Conservation (phyloP, 2,329 filamentous ascomycete species). For the Hymenoscyphus fructigenus region DNA sequence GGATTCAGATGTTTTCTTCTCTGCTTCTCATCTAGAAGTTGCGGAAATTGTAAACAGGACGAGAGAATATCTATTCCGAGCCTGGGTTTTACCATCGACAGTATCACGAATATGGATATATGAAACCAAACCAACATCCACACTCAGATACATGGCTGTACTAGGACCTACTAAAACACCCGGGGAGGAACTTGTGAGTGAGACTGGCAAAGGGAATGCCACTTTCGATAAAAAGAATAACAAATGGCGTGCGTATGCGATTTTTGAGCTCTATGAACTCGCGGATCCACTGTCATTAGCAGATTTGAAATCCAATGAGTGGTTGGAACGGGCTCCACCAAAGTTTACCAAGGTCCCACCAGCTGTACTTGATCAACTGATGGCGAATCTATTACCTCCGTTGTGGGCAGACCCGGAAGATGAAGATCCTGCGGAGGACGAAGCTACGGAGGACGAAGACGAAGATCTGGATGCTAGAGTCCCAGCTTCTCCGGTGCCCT, state of each 20-base stretch:
- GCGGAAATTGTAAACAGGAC: conserved; percentile 48
- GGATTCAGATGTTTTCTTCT: conserved; percentile 55
- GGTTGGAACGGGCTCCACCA: conserved; percentile 50
- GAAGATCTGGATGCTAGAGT: neutral
- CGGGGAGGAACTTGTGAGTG: conserved; percentile 48
- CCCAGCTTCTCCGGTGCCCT: conserved; percentile 17
- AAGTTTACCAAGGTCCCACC: conserved; percentile 56
- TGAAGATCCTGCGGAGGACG: neutral
- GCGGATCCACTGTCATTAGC: conserved; percentile 56
- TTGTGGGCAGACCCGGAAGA: conserved; percentile 33
- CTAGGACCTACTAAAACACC: conserved; percentile 48
- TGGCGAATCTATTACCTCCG: conserved; percentile 56
- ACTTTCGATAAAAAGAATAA: conserved; percentile 40
- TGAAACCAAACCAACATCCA: conserved; percentile 45
- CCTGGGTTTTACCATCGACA: conserved; percentile 53
- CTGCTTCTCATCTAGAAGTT: conserved; percentile 48
- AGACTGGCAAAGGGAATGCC: conserved; percentile 49
- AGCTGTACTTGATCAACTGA: conserved; percentile 55
- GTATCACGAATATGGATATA: conserved; percentile 65
- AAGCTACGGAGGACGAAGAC: neutral
- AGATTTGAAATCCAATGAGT: conserved; percentile 54
- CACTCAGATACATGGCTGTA: conserved; percentile 59
- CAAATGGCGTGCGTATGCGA: conserved; percentile 46
- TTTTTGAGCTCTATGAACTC: conserved; percentile 59
- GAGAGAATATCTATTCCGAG: conserved; percentile 55